phyloP scores from a whole-genome alignment of 116 monocot species.

The Posidonia oceanica region DNA sequence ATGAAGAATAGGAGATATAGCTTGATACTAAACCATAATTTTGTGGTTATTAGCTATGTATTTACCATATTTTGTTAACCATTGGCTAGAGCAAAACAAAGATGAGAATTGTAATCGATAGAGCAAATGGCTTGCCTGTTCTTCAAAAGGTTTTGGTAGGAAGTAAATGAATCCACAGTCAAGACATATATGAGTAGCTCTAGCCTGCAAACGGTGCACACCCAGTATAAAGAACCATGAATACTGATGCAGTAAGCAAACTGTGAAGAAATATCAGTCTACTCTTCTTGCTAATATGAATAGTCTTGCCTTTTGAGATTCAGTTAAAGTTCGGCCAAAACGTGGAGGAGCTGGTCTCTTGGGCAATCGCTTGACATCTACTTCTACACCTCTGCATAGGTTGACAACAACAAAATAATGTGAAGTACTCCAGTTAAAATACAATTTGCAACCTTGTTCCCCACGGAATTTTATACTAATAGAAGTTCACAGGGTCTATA shows the following conservation, averaged over 20 bases:
- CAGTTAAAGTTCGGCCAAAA: conserved; percentile 65
- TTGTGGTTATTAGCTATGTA: too few relatives aligned
- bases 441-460: too few relatives aligned
- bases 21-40: too few relatives aligned
- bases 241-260: not conserved
- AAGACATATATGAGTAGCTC: conserved; percentile 89
- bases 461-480: too few relatives aligned
- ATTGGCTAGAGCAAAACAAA: too few relatives aligned
- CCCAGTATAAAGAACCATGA: not conserved
- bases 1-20: too few relatives aligned
- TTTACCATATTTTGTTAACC: too few relatives aligned
- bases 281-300: too few relatives aligned
- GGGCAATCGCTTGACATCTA: conserved; percentile 85
- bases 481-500: too few relatives aligned
- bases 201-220: conserved; percentile 25
- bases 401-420: not conserved
- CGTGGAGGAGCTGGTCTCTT: conserved; percentile 92
- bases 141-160: conserved; percentile 75
- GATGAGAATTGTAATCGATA: too few relatives aligned
- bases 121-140: conserved; percentile 42
- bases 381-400: conserved; percentile 29
- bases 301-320: conserved; percentile 63
- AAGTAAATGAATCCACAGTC: conserved; percentile 87
- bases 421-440: conserved; percentile 4
- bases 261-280: too few relatives aligned